phyloP scores from a whole-genome alignment of 306 rosid species.

The Echinosophora koreensis region DNA sequence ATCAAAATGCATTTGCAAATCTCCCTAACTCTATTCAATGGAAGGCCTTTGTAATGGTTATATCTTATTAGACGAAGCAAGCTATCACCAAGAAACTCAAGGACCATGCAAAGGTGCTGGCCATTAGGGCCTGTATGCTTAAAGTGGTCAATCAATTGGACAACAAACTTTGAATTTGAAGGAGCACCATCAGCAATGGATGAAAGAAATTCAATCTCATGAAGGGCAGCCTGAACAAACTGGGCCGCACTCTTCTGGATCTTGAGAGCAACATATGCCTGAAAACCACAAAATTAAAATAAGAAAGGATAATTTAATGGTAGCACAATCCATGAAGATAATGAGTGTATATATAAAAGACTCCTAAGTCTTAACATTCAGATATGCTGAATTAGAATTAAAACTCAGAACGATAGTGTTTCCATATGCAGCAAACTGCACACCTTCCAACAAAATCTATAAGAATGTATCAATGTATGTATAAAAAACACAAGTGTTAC shows the following conservation, averaged over 20 bases:
- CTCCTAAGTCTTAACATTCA: constrained; percentile 33
- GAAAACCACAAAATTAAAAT: constrained; percentile 36
- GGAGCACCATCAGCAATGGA: constrained; percentile 69
- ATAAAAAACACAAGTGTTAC: constrained; percentile 12
- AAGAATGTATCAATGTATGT: neutral
- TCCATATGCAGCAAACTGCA: neutral
- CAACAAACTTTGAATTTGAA: constrained; percentile 69
- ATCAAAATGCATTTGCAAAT: constrained; percentile 81
- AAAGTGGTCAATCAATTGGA: constrained; percentile 84
- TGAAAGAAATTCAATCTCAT: constrained; percentile 87
- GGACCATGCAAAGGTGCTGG: constrained; percentile 96
- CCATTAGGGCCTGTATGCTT: constrained; percentile 97
- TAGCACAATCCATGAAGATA: constrained; percentile 1
- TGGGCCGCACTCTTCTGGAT: constrained; percentile 97
- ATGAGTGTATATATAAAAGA: constrained; percentile 1
- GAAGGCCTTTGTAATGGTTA: constrained; percentile 77
- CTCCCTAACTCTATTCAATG: constrained; percentile 78
- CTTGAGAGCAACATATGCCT: constrained; percentile 93
- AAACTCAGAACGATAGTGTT: constrained; percentile 17
- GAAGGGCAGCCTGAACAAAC: constrained; percentile 93
- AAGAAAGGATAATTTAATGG: neutral
- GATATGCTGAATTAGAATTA: neutral
- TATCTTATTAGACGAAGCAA: constrained; percentile 81
- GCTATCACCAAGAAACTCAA: constrained; percentile 94
- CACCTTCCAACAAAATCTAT: constrained; percentile 11